Evolutionary conservation across 2,329 filamentous ascomycete genomes (phyloP), one percentile per base, ranked within the genome.

Genomic region (Colletotrichum camelliae): DNA sequence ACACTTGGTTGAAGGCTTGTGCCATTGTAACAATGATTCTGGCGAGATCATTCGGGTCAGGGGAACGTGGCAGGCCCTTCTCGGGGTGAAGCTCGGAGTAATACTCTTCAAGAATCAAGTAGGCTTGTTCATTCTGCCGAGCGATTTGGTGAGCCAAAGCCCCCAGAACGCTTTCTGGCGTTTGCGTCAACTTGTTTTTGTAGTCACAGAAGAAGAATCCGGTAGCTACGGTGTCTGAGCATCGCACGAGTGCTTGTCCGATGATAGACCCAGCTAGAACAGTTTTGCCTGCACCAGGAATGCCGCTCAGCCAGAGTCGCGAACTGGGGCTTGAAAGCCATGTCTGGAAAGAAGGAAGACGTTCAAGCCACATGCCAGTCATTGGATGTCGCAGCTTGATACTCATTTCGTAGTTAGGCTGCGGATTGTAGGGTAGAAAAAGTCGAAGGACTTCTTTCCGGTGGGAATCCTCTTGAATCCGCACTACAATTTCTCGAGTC

Each of bases 181-280:
- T n/a, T n/a, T n/a, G n/a, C n/a, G n/a, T n/a, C n/a, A n/a, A n/a
- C n/a, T n/a, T n/a, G n/a, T n/a, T n/a, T n/a, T 66, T 74, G 67
- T 74, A 74, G 4, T 74, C 72, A 35, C 72, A 74, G 10, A 74
- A 74, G 16, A 74, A 74, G n/a, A 74, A 74, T 1, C 24, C 72
- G 2, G 8, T 4, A 1, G 72, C 27, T 2, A 29, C 35, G 0
- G 18, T 65, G 0, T 65, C 8, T 1, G 66, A 37, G 33, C 58
- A 29, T 12, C 16, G 18, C 2, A 0, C 48, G 0, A 74, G 31
- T 1, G 52, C 67, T 1, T 24, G 31, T 4, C 33, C 58, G 2
- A 74, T 74, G n/a, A 74, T 66, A 2, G 48, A 58, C 4, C 31
- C 72, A 2, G 72, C 72, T 0, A 74, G 72, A 1, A 74, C 58